Percentiles rank a stretch among this genome's conserved stretches.
These are phyloP conservation scores for Tolypocladium album DNA, from an alignment of 2,329 filamentous ascomycete species.

Conservation along the genomic window DNA sequence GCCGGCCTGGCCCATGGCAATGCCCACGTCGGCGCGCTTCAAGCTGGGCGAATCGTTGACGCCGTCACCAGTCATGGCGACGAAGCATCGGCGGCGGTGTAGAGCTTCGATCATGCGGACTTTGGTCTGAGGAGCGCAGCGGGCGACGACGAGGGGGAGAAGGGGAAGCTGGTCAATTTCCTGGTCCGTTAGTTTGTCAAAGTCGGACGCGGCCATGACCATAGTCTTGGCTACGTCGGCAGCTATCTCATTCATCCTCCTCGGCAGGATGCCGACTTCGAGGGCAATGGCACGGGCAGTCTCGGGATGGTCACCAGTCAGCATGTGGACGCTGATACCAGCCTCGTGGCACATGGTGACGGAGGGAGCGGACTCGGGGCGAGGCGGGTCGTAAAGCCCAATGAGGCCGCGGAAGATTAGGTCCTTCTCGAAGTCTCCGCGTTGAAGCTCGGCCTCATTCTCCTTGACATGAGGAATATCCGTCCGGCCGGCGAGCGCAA, in stretches of 20 bases:
- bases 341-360: slow-evolving; percentile 48
- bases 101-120: slow-evolving; percentile 67
- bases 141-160: slow-evolving; percentile 56
- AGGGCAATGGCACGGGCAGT: slow-evolving; percentile 54
- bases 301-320: slow-evolving; percentile 58
- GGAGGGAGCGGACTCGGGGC: slow-evolving; percentile 51
- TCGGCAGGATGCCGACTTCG: slow-evolving; percentile 51
- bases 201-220: slow-evolving; percentile 57
- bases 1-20: slow-evolving; percentile 58
- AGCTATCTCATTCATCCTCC: slow-evolving; percentile 37
- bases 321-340: slow-evolving; percentile 56
- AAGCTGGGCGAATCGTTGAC: slow-evolving; percentile 61
- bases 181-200: slow-evolving; percentile 53
- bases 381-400: slow-evolving; percentile 64
- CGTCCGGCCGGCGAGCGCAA: slow-evolving; percentile 49
- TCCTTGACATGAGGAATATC: slow-evolving; percentile 23
- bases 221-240: slow-evolving; percentile 46
- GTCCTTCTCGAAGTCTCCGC: slow-evolving; percentile 46
- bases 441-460: slow-evolving; percentile 32
- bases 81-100: slow-evolving; percentile 53
- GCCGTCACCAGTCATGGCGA: slow-evolving; percentile 63
- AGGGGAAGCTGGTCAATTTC: slow-evolving; percentile 53
- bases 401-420: slow-evolving; percentile 59
- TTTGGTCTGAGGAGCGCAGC: slow-evolving; percentile 61
- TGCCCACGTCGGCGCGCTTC: slow-evolving; percentile 58